phyloP scores from a whole-genome alignment of 2,329 filamentous ascomycete species.

The Endothia cerciana region DNA sequence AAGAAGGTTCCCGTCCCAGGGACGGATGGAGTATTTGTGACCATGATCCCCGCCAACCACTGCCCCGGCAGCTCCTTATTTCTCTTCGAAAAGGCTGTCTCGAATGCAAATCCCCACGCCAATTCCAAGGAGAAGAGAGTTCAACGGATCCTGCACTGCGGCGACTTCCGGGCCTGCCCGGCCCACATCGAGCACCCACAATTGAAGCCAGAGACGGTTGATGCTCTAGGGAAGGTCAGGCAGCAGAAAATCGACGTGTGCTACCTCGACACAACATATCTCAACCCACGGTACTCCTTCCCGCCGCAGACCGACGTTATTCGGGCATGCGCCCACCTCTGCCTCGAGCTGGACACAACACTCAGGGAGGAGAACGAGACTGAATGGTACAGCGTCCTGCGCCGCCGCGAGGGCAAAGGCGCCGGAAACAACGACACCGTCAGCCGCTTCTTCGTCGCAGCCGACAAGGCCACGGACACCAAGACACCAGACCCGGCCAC shows the following conservation, averaged over 20 bases:
- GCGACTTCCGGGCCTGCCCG: conserved; percentile 90
- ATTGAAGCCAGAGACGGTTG: conserved; percentile 73
- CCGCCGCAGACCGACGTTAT: conserved; percentile 89
- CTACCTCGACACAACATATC: conserved; percentile 96
- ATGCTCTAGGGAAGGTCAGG: conserved; percentile 69
- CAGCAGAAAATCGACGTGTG: conserved; percentile 93
- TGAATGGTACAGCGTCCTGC: conserved; percentile 50
- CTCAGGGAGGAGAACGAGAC: conserved; percentile 45
- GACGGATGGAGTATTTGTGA: conserved; percentile 82
- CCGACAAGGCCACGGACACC: conserved; percentile 34
- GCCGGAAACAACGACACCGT: conserved; percentile 49
- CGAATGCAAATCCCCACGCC: conserved; percentile 33
- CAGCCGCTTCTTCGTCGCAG: conserved; percentile 54
- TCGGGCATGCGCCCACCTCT: conserved; percentile 83
- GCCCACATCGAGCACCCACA: conserved; percentile 83
- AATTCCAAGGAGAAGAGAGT: conserved; percentile 54
- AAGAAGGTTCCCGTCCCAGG: conserved; percentile 75
- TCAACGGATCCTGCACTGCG: conserved; percentile 90
- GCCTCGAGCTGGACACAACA: conserved; percentile 54
- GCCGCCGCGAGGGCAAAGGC: conserved; percentile 35
- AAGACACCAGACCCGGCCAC: conserved; percentile 31
- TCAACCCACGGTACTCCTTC: conserved; percentile 94
- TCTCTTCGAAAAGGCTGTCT: conserved; percentile 80
- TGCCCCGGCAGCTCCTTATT: conserved; percentile 95
- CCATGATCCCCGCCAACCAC: conserved; percentile 96